Percentiles rank a stretch among this genome's conserved stretches.
Conservation (phyloP, 1,139 yeast species). For the Schizosaccharomyces versatilis region DNA sequence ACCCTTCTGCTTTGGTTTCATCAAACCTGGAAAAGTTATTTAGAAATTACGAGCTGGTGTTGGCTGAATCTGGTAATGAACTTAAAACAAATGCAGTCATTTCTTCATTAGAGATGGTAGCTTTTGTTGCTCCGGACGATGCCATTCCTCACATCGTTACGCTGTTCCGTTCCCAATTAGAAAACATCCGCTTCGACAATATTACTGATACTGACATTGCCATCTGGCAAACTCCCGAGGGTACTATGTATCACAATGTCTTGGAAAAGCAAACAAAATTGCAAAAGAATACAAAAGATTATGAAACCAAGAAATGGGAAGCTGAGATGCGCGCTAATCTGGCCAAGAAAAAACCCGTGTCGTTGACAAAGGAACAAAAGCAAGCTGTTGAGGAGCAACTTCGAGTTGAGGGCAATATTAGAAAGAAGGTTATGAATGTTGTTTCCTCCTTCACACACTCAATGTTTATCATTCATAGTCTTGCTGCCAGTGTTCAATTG, state of each 20-base stretch:
- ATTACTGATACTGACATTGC: conserved; percentile 12
- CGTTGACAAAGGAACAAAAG: conserved; percentile 59
- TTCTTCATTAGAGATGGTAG: conserved; percentile 37
- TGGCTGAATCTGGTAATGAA: conserved; percentile 9
- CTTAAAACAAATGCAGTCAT: conserved; percentile 27
- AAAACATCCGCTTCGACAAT: neutral
- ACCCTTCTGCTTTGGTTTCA: conserved; percentile 40
- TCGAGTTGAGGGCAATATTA: conserved; percentile 33
- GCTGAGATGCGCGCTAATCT: conserved; percentile 56
- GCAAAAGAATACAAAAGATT: conserved; percentile 53
- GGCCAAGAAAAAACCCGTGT: conserved; percentile 28
- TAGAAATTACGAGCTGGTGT: conserved; percentile 17
- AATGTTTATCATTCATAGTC: conserved; percentile 30
- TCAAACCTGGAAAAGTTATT: conserved; percentile 24
- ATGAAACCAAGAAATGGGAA: conserved; percentile 80
- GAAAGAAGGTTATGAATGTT: conserved; percentile 25
- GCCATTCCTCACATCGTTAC: conserved; percentile 33
- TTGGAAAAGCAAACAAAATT: conserved; percentile 21
- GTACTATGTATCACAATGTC: conserved; percentile 47
- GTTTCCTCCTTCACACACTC: conserved; percentile 28
- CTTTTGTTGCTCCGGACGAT: conserved; percentile 46
- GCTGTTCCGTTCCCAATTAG: conserved; percentile 19
- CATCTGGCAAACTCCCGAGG: conserved; percentile 51
- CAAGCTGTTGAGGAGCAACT: conserved; percentile 37
- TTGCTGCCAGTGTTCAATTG: conserved; percentile 32